Base-by-base conservation (phyloP, 345 rosid species). In the Hibiscus mutabilis region DNA sequence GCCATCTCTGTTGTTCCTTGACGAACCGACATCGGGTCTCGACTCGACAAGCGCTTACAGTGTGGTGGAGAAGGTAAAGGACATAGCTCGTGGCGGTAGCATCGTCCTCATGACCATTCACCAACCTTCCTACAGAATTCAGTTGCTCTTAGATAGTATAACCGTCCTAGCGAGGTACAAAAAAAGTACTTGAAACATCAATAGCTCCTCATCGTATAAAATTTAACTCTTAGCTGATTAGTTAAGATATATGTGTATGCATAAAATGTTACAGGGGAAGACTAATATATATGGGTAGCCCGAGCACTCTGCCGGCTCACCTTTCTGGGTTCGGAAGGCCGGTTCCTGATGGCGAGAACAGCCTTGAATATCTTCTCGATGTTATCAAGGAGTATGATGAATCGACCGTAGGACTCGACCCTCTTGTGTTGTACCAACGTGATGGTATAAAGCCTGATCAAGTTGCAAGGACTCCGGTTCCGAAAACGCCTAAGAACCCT, bases 21-120 rank as follows among this genome's bases (percentile, higher is more conserved):
- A 93, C 33, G 97, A 93, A 75, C 96, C 98, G 35, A 93, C 98
- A 22, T 91, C 97, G 7, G 97, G 97, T 52, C 85, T 91, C 42
- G 97, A 93, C 79, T 93, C 98, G 21, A 85, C 91, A 0, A 87
- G 90, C 57, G 96, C 96, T 60, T 87, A 80, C 74, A 88, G 91
- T 75, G 98, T 93, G 19, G 98, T 88, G 51, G 93, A 93, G 44
- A 88, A 86, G 81, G 88, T 93, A 21, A 91, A 93, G 80, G 89
- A 79, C 64, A 93, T 93, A 11, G 96, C 97, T 12, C 72, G 60
- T 58, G 79, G 89, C 9, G 97, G 94, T 2, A 91, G 96, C 76
- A 82, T 91, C 0, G 90, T 91, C 47, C 68, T 72, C 42, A 72
- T 72, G 61, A 72, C 75, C 75, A 72, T 72, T 44, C 75, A 61